Percentiles rank a stretch among this genome's conserved stretches.
These are phyloP conservation scores for Symbiotaphrina buchneri DNA, from an alignment of 495 filamentous ascomycete species.

Conservation along the genomic window DNA sequence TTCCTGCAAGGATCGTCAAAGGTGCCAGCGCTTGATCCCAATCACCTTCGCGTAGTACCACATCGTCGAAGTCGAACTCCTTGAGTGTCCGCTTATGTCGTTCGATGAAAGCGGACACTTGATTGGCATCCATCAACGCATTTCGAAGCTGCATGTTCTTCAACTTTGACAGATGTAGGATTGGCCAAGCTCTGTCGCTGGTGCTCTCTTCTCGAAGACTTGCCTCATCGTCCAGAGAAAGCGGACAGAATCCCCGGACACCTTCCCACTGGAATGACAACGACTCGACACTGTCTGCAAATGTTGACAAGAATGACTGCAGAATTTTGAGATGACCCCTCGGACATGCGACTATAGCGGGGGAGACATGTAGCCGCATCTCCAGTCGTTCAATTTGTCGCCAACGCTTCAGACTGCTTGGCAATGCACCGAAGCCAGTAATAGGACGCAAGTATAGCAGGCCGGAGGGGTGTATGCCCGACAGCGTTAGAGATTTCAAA, in stretches of 20 bases:
- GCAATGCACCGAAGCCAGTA: conserved; percentile 41
- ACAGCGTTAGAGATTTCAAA: conserved; percentile 38
- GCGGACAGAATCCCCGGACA: conserved; percentile 37
- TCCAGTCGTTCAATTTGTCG: conserved; percentile 43
- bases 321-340: conserved; percentile 55
- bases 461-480: conserved; percentile 41
- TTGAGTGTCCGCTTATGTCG: conserved; percentile 35
- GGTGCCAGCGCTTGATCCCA: conserved; percentile 60
- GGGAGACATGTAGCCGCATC: conserved; percentile 42
- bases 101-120: conserved; percentile 36
- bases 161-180: conserved; percentile 2
- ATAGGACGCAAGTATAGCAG: conserved; percentile 45
- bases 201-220: conserved; percentile 16
- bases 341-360: conserved; percentile 23
- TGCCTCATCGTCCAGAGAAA: conserved; percentile 39
- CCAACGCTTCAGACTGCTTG: conserved; percentile 41
- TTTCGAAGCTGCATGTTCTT: conserved; percentile 40
- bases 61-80: conserved; percentile 53
- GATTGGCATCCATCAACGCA: conserved; percentile 36
- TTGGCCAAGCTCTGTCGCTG: background rate
- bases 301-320: conserved; percentile 43
- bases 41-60: conserved; percentile 34
- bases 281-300: conserved; percentile 34
- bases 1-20: conserved; percentile 30
- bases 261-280: conserved; percentile 53